Evolutionary conservation across 2,329 filamentous ascomycete genomes (phyloP).

Genomic region (Chaetothyriales sp.): DNA sequence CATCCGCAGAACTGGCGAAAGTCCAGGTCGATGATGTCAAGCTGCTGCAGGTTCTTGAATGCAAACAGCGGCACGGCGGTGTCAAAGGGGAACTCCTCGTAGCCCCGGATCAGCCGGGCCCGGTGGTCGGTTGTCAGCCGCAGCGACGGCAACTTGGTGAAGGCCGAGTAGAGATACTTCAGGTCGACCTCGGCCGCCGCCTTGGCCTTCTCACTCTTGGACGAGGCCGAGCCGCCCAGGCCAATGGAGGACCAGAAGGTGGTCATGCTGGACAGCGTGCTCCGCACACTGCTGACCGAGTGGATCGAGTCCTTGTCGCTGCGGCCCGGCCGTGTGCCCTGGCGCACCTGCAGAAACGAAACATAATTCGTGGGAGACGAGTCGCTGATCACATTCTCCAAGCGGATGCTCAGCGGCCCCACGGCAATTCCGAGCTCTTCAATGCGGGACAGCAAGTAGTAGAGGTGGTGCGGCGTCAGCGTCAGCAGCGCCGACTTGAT

Average conservation of each 20-base stretch:
- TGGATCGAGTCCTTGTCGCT: conserved; percentile 82
- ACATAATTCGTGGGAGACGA: conserved; percentile 83
- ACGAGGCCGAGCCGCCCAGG: conserved; percentile 62
- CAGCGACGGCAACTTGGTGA: conserved; percentile 93
- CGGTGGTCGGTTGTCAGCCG: conserved; percentile 85
- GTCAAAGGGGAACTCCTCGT: conserved; percentile 96
- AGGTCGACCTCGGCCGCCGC: conserved; percentile 71
- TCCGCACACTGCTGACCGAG: conserved; percentile 90
- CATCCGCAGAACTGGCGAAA: conserved; percentile 95
- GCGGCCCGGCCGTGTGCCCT: conserved; percentile 66
- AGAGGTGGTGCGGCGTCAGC: conserved; percentile 88
- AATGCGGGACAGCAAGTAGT: conserved; percentile 89
- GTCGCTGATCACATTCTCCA: conserved; percentile 88
- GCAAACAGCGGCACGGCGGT: conserved; percentile 90
- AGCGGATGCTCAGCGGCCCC: conserved; percentile 86
- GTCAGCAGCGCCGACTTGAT: conserved; percentile 85
- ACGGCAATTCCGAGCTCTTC: conserved; percentile 83
- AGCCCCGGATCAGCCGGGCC: conserved; percentile 76
- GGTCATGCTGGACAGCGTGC: conserved; percentile 95
- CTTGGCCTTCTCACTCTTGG: conserved; percentile 81
- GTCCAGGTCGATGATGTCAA: conserved; percentile 91
- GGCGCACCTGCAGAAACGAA: conserved; percentile 62
- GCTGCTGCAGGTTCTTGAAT: conserved; percentile 89
- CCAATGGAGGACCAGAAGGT: conserved; percentile 82
- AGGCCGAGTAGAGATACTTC: conserved; percentile 94